Evolutionary conservation across 2,329 filamentous ascomycete genomes (phyloP), one percentile per base, ranked within the genome.

Genomic region (Fusarium palustre): DNA sequence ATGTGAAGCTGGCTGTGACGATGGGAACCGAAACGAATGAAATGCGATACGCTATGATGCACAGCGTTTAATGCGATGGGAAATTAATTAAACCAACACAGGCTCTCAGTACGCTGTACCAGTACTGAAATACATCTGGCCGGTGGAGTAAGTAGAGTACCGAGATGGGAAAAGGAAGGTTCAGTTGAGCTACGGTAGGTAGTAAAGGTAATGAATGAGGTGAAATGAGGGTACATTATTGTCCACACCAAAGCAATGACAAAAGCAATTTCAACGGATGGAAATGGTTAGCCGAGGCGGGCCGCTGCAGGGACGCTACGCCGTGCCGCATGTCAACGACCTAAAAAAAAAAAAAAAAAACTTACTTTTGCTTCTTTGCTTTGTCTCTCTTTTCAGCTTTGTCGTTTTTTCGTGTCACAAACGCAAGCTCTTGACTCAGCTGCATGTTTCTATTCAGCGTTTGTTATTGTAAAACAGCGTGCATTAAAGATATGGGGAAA

Each of bases 221-320:
- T 34, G 16, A 34, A 7, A 34, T 18, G 33, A 34, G 28, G 28
- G 28, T 7, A 36, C 5, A n/a, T 36, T 36, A 16, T 20, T 39
- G 36, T 39, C 36, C 36, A 39, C 36, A 39, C 36, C 24, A 28
- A 28, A 38, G 20, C 30, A 38, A 33, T 46, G 43, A 59, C 55
- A 46, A 22, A n/a, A 58, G 20, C 39, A 42, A 24, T 24, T 42
- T 15, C 15, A 6, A 24, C 24, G 39, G 22, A 50, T 33, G 66
- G 65, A 68, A 68, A 69, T 47, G 45, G 62, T 55, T 69, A 71
- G 59, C 70, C 66, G 67, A 63, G 18, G 36, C 69, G 69, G 60
- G 48, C 69, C 68, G 69, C 67, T 73, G 71, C 71, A 74, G 55
- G 61, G 71, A 69, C 71, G 71, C 70, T 61, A 31, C 54, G 60